These are phyloP conservation scores for Fusarium chaquense DNA, from an alignment of 2,329 filamentous ascomycete species.

Conservation along the genomic window DNA sequence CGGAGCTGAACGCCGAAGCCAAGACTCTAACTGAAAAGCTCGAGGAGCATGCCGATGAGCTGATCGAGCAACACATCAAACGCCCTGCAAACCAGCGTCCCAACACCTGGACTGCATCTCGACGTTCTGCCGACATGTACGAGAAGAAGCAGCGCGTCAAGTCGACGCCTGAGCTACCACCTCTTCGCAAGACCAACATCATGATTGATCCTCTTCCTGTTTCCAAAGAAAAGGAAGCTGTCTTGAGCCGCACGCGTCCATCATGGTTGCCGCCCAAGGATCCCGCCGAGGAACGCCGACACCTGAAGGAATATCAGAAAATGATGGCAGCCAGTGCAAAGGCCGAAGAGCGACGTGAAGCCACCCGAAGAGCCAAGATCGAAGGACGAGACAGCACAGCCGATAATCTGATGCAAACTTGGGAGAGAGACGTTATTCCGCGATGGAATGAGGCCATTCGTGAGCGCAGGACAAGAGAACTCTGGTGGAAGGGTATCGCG, in stretches of 20 bases:
- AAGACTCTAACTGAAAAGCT: conserved; percentile 81
- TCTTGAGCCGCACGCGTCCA: conserved; percentile 81
- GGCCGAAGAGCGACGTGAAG: conserved; percentile 70
- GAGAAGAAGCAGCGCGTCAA: conserved; percentile 68
- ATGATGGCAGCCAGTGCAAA: conserved; percentile 78
- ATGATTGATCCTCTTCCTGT: conserved; percentile 88
- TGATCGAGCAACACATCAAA: conserved; percentile 55
- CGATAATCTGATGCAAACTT: conserved; percentile 70
- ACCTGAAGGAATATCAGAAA: conserved; percentile 85
- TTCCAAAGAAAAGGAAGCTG: conserved; percentile 88
- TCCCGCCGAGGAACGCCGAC: conserved; percentile 89
- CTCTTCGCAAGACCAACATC: conserved; percentile 78
- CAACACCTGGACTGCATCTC: conserved; percentile 56
- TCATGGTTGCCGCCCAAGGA: conserved; percentile 90
- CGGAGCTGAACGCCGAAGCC: conserved; percentile 77
- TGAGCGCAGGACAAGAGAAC: conserved; percentile 76
- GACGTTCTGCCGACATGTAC: conserved; percentile 51
- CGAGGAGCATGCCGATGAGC: conserved; percentile 80
- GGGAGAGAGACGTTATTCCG: conserved; percentile 81
- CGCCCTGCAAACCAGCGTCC: conserved; percentile 53
- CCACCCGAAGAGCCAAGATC: conserved; percentile 62
- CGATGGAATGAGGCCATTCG: conserved; percentile 79
- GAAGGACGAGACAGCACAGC: conserved; percentile 67
- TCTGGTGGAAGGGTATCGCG: conserved; percentile 86
- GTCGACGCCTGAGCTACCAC: conserved; percentile 75